Evolutionary conservation across 2,329 filamentous ascomycete genomes (phyloP).

Genomic region (Penicillium occitanis): DNA sequence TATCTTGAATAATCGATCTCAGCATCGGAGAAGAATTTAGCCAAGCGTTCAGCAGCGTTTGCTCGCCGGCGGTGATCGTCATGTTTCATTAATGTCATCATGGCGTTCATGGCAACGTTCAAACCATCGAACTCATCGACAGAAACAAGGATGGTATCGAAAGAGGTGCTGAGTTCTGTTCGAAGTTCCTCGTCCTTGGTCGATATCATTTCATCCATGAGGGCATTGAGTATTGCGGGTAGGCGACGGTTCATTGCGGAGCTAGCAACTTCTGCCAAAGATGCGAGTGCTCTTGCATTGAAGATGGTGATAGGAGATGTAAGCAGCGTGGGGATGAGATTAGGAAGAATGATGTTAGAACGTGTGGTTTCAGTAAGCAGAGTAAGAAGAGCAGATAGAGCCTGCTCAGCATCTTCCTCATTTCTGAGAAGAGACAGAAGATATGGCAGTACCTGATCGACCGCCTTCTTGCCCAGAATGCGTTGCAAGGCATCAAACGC

Average conservation of each 20-base stretch:
- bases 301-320: slow-evolving; percentile 88
- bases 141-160: slow-evolving; percentile 85
- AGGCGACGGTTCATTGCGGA: slow-evolving; percentile 86
- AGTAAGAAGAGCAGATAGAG: slow-evolving; percentile 86
- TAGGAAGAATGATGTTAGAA: slow-evolving; percentile 94
- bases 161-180: slow-evolving; percentile 72
- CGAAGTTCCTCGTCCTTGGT: slow-evolving; percentile 72
- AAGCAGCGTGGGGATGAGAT: slow-evolving; percentile 89
- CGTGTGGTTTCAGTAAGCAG: slow-evolving; percentile 89
- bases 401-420: slow-evolving; percentile 85
- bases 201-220: slow-evolving; percentile 86
- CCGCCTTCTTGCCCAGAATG: slow-evolving; percentile 87
- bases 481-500: slow-evolving; percentile 95
- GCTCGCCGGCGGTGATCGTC: slow-evolving; percentile 85
- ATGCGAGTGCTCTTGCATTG: slow-evolving; percentile 91
- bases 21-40: slow-evolving; percentile 78
- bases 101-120: slow-evolving; percentile 92
- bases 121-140: slow-evolving; percentile 96
- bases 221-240: slow-evolving; percentile 84
- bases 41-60: slow-evolving; percentile 73
- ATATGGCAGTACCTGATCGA: slow-evolving; percentile 92
- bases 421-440: slow-evolving; percentile 85
- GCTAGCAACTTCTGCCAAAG: slow-evolving; percentile 86
- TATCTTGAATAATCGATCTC: slow-evolving; percentile 91
- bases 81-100: slow-evolving; percentile 83